These are phyloP conservation scores for Trypanosoma platydactyli DNA, from an alignment of 208 protist species.

Conservation along the genomic window DNA sequence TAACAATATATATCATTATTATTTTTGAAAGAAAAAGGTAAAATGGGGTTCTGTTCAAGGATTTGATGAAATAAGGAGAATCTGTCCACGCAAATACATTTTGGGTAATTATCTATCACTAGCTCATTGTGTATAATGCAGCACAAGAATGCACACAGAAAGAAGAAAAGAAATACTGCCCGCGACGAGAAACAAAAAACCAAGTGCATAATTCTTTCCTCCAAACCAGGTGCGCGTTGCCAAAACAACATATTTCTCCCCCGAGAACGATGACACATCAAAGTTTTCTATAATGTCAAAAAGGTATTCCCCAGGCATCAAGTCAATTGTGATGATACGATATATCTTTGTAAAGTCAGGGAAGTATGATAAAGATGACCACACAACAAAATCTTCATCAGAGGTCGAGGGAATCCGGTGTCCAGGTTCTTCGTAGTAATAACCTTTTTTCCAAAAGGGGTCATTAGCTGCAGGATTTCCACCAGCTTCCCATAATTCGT, in stretches of 20 bases:
- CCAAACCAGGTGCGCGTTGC: constrained; percentile 84
- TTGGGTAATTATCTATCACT: neutral
- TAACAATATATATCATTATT: too few species aligned
- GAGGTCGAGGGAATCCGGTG: constrained; percentile 31
- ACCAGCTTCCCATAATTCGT: neutral
- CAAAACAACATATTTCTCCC: constrained; percentile 89
- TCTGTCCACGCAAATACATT: neutral
- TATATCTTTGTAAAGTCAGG: constrained; percentile 94
- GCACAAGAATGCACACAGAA: constrained; percentile 65
- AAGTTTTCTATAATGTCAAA: constrained; percentile 73
- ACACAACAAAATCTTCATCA: constrained; percentile 95
- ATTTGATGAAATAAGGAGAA: neutral
- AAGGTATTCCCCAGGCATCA: constrained; percentile 61
- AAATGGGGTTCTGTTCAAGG: too few species aligned
- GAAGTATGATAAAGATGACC: constrained; percentile 91
- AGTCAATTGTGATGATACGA: constrained; percentile 51
- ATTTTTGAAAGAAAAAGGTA: too few species aligned
- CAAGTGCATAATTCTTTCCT: constrained; percentile 91
- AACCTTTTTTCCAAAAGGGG: constrained; percentile 25
- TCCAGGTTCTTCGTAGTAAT: constrained; percentile 37
- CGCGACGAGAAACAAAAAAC: constrained; percentile 86
- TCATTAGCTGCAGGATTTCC: constrained; percentile 10
- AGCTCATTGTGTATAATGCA: constrained; percentile 6
- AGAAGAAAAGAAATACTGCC: constrained; percentile 80
- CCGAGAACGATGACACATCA: constrained; percentile 72